Evolutionary conservation across 2,329 filamentous ascomycete genomes (phyloP).

Genomic region (Trichoderma semiorbis): DNA sequence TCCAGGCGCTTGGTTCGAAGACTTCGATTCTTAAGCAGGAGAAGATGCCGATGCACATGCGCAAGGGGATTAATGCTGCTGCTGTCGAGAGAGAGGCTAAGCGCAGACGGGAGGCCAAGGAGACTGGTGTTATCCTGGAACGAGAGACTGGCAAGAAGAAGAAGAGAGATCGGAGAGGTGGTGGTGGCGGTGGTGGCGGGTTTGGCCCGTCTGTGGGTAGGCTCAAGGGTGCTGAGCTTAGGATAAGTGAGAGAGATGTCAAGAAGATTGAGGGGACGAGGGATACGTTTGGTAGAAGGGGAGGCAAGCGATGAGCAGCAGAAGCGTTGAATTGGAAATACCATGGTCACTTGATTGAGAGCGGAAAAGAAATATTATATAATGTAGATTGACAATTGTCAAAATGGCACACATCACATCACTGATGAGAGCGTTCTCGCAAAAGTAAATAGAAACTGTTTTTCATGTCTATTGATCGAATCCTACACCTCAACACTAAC

Average conservation of each 20-base stretch:
- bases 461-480: slow-evolving; percentile 16
- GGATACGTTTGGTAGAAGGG: slow-evolving; percentile 40
- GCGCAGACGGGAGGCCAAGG: slow-evolving; percentile 73
- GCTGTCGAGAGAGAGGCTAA: slow-evolving; percentile 62
- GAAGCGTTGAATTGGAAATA: neutral
- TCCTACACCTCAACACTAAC: neutral
- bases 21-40: slow-evolving; percentile 70
- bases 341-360: neutral
- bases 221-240: slow-evolving; percentile 75
- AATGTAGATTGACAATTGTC: neutral
- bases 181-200: slow-evolving; percentile 49
- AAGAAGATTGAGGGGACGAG: slow-evolving; percentile 60
- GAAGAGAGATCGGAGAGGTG: slow-evolving; percentile 46
- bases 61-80: slow-evolving; percentile 78
- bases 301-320: slow-evolving; percentile 26
- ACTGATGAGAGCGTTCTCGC: neutral
- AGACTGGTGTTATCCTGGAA: slow-evolving; percentile 90
- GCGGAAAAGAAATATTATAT: neutral
- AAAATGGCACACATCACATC: neutral
- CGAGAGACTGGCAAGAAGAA: slow-evolving; percentile 42
- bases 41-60: slow-evolving; percentile 84
- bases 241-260: slow-evolving; percentile 74
- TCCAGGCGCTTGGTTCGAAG: slow-evolving; percentile 79
- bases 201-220: slow-evolving; percentile 77
- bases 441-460: neutral